phyloP scores from a whole-genome alignment of 1,284 basidiomycete genomes.

The Leucoagaricus sp. region DNA sequence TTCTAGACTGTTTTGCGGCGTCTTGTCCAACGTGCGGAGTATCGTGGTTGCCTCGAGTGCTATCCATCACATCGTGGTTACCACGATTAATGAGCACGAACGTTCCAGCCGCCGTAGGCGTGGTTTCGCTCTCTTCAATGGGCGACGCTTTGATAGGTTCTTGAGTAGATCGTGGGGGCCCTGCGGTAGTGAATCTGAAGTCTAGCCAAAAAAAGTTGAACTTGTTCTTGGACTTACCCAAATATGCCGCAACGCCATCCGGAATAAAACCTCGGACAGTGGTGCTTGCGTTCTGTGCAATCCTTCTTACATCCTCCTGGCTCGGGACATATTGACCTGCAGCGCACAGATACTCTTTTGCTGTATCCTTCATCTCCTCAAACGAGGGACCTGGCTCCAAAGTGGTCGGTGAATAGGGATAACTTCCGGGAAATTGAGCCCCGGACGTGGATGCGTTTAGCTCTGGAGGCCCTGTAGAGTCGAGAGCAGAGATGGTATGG shows the following conservation, averaged over 20 bases:
- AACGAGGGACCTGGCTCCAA: slow-evolving; percentile 10
- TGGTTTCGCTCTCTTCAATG: slow-evolving; percentile 13
- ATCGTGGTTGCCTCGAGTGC: neutral
- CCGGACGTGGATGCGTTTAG: neutral
- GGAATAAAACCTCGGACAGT: slow-evolving; percentile 10
- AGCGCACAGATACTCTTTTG: slow-evolving; percentile 7
- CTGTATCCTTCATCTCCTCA: slow-evolving; percentile 13
- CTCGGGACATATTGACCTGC: slow-evolving; percentile 14
- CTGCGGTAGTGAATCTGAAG: no score
- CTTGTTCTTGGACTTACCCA: neutral
- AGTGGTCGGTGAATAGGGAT: slow-evolving; percentile 9
- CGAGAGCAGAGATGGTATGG: neutral
- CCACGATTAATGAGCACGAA: slow-evolving; percentile 14
- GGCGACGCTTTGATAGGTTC: neutral
- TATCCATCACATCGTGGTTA: neutral
- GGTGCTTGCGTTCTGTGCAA: slow-evolving; percentile 6
- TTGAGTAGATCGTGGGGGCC: neutral
- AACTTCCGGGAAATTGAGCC: slow-evolving; percentile 3
- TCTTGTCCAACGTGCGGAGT: neutral
- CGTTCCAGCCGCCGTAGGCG: slow-evolving; percentile 1
- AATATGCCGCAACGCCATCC: neutral
- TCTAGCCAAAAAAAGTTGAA: neutral
- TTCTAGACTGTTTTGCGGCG: neutral
- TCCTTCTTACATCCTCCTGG: slow-evolving; percentile 9
- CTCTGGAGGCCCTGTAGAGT: neutral